Evolutionary conservation across 2,329 filamentous ascomycete species (phyloP).

Genomic region (Leptosphaerulina australis): DNA sequence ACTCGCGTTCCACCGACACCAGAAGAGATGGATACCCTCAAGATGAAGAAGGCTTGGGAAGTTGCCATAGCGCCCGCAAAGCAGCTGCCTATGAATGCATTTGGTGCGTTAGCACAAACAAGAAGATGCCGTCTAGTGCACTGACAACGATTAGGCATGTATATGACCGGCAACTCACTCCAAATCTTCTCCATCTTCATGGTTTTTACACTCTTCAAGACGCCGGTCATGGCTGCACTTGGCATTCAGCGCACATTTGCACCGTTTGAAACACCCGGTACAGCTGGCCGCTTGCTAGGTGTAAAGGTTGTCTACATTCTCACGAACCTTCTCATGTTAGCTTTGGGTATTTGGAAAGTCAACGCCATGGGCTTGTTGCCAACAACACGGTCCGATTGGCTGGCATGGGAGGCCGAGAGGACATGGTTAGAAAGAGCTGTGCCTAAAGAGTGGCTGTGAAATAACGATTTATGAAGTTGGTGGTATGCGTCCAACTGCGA

Average conservation of each 20-base stretch:
- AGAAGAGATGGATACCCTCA: conserved; percentile 91
- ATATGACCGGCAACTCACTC: conserved; percentile 98
- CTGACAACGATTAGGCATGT: conserved; percentile 67
- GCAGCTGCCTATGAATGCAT: conserved; percentile 93
- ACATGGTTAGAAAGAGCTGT: conserved; percentile 47
- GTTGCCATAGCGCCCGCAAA: conserved; percentile 92
- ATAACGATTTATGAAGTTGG: not conserved
- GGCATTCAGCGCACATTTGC: conserved; percentile 87
- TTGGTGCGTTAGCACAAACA: conserved; percentile 62
- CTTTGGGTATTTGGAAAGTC: conserved; percentile 91
- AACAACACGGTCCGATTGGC: conserved; percentile 96
- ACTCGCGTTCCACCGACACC: conserved; percentile 71
- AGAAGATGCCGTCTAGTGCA: not conserved
- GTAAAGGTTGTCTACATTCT: conserved; percentile 88
- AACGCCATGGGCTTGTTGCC: conserved; percentile 95
- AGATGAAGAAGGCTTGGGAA: conserved; percentile 99
- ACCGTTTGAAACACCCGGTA: conserved; percentile 84
- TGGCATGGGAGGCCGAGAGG: conserved; percentile 88
- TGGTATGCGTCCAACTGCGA: not conserved
- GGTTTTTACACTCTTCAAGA: conserved; percentile 99
- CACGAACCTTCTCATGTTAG: conserved; percentile 84
- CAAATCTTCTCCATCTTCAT: conserved; percentile 99
- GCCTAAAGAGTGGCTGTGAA: conserved; percentile 44
- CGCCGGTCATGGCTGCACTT: conserved; percentile 82
- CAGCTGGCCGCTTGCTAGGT: conserved; percentile 72